Percentiles rank a stretch among this genome's conserved stretches.
Evolutionary conservation across 2,329 filamentous ascomycete species (phyloP).

Genomic region (Penicillium sp.): DNA sequence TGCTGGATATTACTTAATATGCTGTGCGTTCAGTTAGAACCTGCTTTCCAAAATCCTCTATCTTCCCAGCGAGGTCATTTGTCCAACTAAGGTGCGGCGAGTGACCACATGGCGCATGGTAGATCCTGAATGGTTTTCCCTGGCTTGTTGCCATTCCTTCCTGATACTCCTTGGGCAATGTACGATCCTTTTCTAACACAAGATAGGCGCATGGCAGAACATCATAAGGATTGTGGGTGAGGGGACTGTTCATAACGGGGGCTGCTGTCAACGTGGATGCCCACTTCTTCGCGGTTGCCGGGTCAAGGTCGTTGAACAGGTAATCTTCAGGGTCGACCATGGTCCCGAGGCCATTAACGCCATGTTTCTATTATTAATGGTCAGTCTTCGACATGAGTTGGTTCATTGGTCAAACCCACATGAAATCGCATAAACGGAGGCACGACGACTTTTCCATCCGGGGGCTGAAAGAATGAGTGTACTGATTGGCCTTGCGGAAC

Average conservation of each 20-base stretch:
- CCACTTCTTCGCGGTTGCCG: constrained; percentile 23
- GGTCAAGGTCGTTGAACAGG: constrained; percentile 30
- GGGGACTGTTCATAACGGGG: constrained; percentile 23
- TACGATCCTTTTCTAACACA: constrained; percentile 29
- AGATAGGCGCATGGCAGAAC: constrained; percentile 35
- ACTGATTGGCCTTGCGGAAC: constrained; percentile 32
- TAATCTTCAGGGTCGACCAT: constrained; percentile 23
- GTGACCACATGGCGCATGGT: constrained; percentile 27
- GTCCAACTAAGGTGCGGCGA: constrained; percentile 36
- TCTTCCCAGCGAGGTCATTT: constrained; percentile 20
- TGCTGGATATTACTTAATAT: background rate
- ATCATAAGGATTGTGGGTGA: constrained; percentile 34
- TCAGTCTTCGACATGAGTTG: background rate
- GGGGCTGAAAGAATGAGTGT: constrained; percentile 30
- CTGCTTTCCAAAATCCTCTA: constrained; percentile 21
- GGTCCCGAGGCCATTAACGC: constrained; percentile 21
- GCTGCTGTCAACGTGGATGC: constrained; percentile 24
- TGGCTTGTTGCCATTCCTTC: constrained; percentile 32
- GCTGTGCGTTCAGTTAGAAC: background rate
- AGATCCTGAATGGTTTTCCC: constrained; percentile 23
- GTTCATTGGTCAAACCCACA: constrained; percentile 11
- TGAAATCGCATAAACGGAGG: constrained; percentile 31
- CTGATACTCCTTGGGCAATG: constrained; percentile 31
- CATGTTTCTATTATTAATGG: constrained; percentile 12
- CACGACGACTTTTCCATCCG: constrained; percentile 19